Percentiles rank a stretch among this genome's conserved stretches.
Conservation (phyloP, 2,329 filamentous ascomycete genomes). For the Knoxdaviesia proteae region DNA sequence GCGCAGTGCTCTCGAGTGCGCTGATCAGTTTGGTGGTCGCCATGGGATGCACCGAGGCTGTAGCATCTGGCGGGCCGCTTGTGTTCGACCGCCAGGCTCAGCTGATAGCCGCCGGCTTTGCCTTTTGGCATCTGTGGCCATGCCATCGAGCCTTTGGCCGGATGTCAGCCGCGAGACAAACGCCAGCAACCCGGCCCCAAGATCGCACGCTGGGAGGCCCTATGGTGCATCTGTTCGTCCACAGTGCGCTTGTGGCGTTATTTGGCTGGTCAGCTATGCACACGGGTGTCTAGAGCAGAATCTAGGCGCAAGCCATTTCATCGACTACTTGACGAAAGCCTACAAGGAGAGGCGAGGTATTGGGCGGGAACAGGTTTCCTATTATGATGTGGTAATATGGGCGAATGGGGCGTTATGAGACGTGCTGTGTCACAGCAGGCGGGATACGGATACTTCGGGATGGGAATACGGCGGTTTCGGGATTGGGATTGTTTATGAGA, state of each 20-base stretch:
- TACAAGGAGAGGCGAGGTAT: no score
- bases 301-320: no score
- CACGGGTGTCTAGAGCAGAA: no score
- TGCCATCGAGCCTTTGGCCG: constrained; percentile 19
- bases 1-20: constrained; percentile 22
- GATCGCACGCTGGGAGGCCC: constrained; percentile 22
- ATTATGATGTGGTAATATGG: no score
- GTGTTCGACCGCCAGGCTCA: constrained; percentile 13
- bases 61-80: constrained; percentile 4
- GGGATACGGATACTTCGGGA: no score
- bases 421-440: no score
- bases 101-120: constrained; percentile 18
- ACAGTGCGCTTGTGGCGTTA: constrained; percentile 16
- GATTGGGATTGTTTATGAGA: no score
- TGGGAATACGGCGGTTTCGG: no score
- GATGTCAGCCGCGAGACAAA: constrained; percentile 8
- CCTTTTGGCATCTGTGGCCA: constrained; percentile 28
- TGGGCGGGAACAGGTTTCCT: no score
- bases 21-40: constrained; percentile 19
- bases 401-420: no score
- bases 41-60: constrained; percentile 1
- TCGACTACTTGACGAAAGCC: no score
- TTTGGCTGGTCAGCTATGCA: constrained; percentile 9
- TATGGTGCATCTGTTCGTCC: constrained; percentile 20
- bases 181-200: not conserved